Evolutionary conservation across 495 filamentous ascomycete genomes (phyloP).

Genomic region (Xylaria castorea): DNA sequence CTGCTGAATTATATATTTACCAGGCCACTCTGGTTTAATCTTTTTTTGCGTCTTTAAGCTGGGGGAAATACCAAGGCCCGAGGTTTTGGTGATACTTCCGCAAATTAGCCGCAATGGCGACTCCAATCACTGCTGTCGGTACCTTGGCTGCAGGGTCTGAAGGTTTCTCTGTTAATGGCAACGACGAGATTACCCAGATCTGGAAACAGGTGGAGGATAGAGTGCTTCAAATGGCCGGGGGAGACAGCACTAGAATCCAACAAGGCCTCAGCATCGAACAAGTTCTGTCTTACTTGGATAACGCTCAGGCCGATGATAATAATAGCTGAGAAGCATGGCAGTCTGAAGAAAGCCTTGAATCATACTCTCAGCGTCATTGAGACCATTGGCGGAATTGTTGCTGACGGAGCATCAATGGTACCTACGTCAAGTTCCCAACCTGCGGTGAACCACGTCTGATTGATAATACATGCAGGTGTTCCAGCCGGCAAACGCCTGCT

Average conservation of each 20-base stretch:
- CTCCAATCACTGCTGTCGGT: background rate
- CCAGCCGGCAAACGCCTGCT: background rate
- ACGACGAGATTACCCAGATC: background rate
- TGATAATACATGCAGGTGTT: background rate
- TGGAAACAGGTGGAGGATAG: background rate
- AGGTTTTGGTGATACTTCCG: background rate
- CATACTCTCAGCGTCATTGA: background rate
- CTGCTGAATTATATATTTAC: background rate
- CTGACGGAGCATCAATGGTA: background rate
- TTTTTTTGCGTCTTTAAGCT: background rate
- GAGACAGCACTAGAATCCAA: background rate
- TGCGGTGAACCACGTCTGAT: background rate
- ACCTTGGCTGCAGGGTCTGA: background rate
- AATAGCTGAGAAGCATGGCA: background rate
- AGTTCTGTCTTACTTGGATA: background rate
- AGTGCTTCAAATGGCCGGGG: background rate
- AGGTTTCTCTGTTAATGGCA: background rate
- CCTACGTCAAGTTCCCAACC: background rate
- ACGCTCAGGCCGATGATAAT: background rate
- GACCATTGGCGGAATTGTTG: background rate
- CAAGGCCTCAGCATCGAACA: background rate
- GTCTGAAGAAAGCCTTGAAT: background rate
- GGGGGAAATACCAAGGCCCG: background rate
- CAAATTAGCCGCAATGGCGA: background rate
- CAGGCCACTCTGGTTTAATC: background rate